A percentile compares a stretch with the other conserved stretches of the same genome.
Evolutionary conservation across 2,329 filamentous ascomycete species (phyloP).

Genomic region (Metarhizium album): DNA sequence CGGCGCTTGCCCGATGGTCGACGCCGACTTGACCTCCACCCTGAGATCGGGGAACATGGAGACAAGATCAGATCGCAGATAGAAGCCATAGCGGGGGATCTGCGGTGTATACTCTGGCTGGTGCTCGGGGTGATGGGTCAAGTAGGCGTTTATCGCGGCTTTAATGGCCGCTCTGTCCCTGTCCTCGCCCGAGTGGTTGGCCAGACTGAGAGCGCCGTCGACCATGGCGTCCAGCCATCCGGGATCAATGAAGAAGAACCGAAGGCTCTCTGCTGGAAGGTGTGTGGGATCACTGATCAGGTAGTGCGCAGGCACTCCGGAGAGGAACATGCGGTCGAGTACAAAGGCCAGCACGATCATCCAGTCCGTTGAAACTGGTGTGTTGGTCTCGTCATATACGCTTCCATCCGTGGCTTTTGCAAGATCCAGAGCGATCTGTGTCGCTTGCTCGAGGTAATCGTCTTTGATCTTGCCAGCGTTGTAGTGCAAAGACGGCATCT

Average conservation of each 20-base stretch:
- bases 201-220: slow-evolving; percentile 31
- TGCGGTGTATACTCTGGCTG: slow-evolving; percentile 9
- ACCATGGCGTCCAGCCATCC: slow-evolving; percentile 32
- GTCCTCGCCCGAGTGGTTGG: slow-evolving; percentile 24
- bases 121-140: slow-evolving; percentile 9
- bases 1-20: slow-evolving; percentile 7
- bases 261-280: slow-evolving; percentile 25
- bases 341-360: slow-evolving; percentile 24
- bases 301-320: slow-evolving; percentile 28
- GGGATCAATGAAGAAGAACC: slow-evolving; percentile 34
- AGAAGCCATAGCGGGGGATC: slow-evolving; percentile 28
- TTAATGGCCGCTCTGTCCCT: slow-evolving; percentile 17
- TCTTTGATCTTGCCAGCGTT: not conserved
- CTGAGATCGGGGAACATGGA: slow-evolving; percentile 27
- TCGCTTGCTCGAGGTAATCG: not conserved
- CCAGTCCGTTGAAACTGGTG: slow-evolving; percentile 25
- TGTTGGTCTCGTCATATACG: slow-evolving; percentile 16
- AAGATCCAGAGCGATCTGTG: not conserved
- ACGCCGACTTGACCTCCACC: slow-evolving; percentile 10
- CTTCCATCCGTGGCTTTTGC: not conserved
- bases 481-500: not conserved
- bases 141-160: slow-evolving; percentile 21
- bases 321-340: slow-evolving; percentile 25
- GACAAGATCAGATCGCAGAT: slow-evolving; percentile 25
- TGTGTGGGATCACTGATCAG: slow-evolving; percentile 26